These are phyloP conservation scores for Suillus occidentalis DNA, from an alignment of 768 basidiomycete species.

Conservation along the genomic window DNA sequence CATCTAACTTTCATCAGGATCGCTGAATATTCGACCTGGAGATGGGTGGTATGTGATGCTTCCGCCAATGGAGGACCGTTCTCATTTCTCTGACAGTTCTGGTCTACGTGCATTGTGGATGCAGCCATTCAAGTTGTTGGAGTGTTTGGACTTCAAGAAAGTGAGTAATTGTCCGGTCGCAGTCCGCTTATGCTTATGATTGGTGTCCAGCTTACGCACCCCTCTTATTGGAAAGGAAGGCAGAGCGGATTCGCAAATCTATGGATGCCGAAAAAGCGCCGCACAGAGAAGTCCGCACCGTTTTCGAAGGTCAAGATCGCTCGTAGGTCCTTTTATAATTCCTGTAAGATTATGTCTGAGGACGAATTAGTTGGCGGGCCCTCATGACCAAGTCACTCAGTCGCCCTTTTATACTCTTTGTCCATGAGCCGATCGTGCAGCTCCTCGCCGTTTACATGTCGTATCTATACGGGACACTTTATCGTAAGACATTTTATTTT, in stretches of 20 bases:
- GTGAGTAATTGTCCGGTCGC: slow-evolving; percentile 35
- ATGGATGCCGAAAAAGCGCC: slow-evolving; percentile 50
- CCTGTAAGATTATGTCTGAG: background rate
- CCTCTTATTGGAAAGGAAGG: slow-evolving; percentile 48
- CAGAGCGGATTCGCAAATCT: slow-evolving; percentile 41
- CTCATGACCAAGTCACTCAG: slow-evolving; percentile 54
- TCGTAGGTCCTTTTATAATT: slow-evolving; percentile 36
- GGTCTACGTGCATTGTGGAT: slow-evolving; percentile 62
- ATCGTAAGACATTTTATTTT: slow-evolving; percentile 39
- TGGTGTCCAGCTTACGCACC: slow-evolving; percentile 27
- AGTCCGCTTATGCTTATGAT: slow-evolving; percentile 16
- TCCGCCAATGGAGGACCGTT: background rate
- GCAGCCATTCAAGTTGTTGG: slow-evolving; percentile 55
- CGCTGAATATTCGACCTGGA: slow-evolving; percentile 62
- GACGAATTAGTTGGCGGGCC: slow-evolving; percentile 43
- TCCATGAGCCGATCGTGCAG: slow-evolving; percentile 60
- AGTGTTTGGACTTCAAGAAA: slow-evolving; percentile 60
- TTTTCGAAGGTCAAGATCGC: slow-evolving; percentile 46
- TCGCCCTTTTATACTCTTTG: slow-evolving; percentile 69
- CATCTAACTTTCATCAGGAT: slow-evolving; percentile 34
- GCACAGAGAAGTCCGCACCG: slow-evolving; percentile 41
- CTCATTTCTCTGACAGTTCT: slow-evolving; percentile 44
- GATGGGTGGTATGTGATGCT: slow-evolving; percentile 58
- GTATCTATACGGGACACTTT: slow-evolving; percentile 63
- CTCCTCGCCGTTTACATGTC: slow-evolving; percentile 68